Conservation (phyloP, 345 rosid species). For the Durio zibethinus region DNA sequence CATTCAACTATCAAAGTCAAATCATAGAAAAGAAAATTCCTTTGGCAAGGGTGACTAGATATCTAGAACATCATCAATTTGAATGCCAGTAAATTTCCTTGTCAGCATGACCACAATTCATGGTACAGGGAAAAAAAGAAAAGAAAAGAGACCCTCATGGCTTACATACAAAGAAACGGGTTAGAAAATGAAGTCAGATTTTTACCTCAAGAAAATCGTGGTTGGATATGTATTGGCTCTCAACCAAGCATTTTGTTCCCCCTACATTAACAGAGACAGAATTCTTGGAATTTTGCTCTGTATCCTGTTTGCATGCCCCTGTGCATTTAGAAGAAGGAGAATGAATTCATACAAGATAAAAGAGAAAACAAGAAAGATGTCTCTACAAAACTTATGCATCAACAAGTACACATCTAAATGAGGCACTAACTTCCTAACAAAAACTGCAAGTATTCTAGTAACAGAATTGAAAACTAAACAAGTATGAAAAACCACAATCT, state of each 20-base stretch:
- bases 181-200: neutral
- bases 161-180: neutral
- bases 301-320: constrained; percentile 37
- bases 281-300: constrained; percentile 23
- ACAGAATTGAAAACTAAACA: neutral
- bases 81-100: neutral
- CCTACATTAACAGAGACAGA: constrained; percentile 51
- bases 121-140: neutral
- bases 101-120: neutral
- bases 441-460: neutral
- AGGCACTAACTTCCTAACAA: neutral
- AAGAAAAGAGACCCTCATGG: neutral
- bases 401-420: neutral
- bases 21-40: too few relatives aligned
- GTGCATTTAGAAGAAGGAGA: constrained; percentile 1
- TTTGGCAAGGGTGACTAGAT: too few relatives aligned
- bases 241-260: constrained; percentile 56
- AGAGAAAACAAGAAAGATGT: neutral
- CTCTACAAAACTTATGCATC: neutral
- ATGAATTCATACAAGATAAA: neutral
- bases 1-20: too few relatives aligned
- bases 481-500: neutral
- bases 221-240: constrained; percentile 78
- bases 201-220: constrained; percentile 75
- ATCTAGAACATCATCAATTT: too few relatives aligned